These are phyloP conservation scores for Heliamphora exappendiculata DNA, from an alignment of 148 eudicot genomes.

Conservation along the genomic window DNA sequence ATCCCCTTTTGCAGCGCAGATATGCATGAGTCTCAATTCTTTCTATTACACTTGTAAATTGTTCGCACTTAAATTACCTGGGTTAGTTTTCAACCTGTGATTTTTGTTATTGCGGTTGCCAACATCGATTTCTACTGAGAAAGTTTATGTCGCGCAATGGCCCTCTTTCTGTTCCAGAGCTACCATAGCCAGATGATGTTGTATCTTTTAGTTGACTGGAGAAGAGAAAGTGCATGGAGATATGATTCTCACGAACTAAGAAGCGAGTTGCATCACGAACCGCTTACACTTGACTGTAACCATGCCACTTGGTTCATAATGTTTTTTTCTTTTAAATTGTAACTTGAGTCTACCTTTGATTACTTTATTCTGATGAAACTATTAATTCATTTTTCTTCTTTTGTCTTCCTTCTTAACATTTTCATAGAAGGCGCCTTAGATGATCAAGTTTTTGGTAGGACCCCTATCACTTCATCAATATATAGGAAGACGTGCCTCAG, in stretches of 20 bases:
- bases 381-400: too few species aligned
- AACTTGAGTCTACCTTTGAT: neutral
- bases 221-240: too few species aligned
- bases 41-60: neutral
- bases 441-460: neutral
- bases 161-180: neutral
- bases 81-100: too few species aligned
- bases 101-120: neutral
- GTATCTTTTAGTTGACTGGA: too few species aligned
- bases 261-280: constrained; percentile 3
- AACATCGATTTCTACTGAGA: neutral
- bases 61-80: too few species aligned
- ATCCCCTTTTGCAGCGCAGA: neutral
- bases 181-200: neutral
- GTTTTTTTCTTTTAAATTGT: neutral
- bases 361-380: neutral
- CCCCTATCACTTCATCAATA: neutral
- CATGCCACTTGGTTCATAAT: too few species aligned
- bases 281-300: neutral
- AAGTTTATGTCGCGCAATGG: too few species aligned
- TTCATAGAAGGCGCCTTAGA: neutral
- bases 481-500: neutral
- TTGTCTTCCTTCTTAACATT: neutral
- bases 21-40: neutral
- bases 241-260: too few species aligned